Percentiles rank a stretch among this genome's conserved stretches.
Conservation (phyloP, 768 basidiomycete genomes). For the Naganishia vishniacii region DNA sequence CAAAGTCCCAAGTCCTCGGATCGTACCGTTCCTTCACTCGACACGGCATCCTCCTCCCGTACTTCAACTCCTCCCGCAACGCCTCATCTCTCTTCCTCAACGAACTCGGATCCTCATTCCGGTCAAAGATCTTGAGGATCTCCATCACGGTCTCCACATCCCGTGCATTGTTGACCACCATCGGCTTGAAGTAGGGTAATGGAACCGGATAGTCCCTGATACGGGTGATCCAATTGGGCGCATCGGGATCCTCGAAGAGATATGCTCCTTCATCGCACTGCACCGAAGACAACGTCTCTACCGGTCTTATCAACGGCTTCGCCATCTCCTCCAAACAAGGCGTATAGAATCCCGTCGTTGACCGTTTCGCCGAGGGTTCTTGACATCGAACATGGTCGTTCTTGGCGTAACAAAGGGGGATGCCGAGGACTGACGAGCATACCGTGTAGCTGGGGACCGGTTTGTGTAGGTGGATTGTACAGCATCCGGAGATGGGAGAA, state of each 20-base stretch:
- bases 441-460: background rate
- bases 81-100: background rate
- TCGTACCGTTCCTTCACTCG: background rate
- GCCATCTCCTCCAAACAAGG: background rate
- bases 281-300: conserved; percentile 1
- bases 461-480: background rate
- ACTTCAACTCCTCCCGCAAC: background rate
- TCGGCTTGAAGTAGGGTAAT: background rate
- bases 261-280: background rate
- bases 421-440: background rate
- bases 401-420: background rate
- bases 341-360: background rate
- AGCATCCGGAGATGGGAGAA: background rate
- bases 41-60: background rate
- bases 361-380: background rate
- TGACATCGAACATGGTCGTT: background rate
- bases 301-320: background rate
- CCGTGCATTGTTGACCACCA: background rate
- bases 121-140: background rate
- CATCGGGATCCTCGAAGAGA: background rate
- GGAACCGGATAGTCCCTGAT: background rate
- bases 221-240: background rate
- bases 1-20: background rate
- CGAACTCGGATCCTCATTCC: background rate
- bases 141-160: background rate